These are phyloP conservation scores for Cyberlindnera amylophila DNA, from an alignment of 805 yeast species.

Conservation along the genomic window DNA sequence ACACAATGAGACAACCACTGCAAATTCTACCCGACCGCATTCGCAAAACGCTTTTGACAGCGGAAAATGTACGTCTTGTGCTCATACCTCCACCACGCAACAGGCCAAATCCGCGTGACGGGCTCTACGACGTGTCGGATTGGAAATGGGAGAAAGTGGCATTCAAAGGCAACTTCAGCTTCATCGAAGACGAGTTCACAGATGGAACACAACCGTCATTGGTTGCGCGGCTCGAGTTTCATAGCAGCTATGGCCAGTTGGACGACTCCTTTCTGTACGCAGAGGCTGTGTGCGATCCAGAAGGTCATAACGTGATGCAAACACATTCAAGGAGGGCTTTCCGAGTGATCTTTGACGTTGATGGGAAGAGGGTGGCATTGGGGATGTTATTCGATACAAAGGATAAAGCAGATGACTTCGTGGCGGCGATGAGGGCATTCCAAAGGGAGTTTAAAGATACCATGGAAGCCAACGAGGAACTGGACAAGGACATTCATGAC, in stretches of 20 bases:
- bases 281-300: constrained; percentile 29
- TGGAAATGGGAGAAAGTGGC: constrained; percentile 35
- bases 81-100: constrained; percentile 18
- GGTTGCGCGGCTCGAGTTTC: constrained; percentile 10
- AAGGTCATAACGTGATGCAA: constrained; percentile 29
- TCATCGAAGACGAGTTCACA: constrained; percentile 27
- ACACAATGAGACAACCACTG: neutral
- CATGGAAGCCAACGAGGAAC: constrained; percentile 1
- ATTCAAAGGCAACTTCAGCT: constrained; percentile 33
- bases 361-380: constrained; percentile 33
- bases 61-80: constrained; percentile 13
- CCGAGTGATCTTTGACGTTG: constrained; percentile 33
- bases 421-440: constrained; percentile 4
- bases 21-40: constrained; percentile 5
- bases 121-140: constrained; percentile 10
- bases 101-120: neutral
- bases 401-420: constrained; percentile 9
- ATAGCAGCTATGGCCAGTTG: constrained; percentile 5
- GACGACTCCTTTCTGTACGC: constrained; percentile 33
- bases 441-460: constrained; percentile 1
- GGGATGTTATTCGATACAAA: constrained; percentile 35
- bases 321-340: constrained; percentile 28
- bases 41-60: constrained; percentile 3
- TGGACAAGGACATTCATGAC: neutral
- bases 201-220: neutral